These are phyloP conservation scores for Colletotrichum neosansevieriae DNA, from an alignment of 2,329 filamentous ascomycete genomes.

Conservation along the genomic window DNA sequence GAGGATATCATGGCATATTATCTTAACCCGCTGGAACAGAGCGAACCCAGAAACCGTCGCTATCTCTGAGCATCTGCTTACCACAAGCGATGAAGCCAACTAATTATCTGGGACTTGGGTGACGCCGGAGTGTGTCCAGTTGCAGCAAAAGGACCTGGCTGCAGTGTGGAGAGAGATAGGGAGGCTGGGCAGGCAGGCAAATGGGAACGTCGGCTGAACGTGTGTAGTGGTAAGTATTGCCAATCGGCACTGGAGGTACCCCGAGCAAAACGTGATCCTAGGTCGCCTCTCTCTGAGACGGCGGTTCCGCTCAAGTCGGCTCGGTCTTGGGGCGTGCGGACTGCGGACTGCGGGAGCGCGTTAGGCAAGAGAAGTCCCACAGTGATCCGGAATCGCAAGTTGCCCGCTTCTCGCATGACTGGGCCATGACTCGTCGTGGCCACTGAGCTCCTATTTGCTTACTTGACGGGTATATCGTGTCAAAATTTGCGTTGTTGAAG, in stretches of 20 bases:
- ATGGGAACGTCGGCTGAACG: slow-evolving; percentile 21
- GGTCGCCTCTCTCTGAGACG: slow-evolving; percentile 18
- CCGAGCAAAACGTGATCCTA: slow-evolving; percentile 9
- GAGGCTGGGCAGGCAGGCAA: slow-evolving; percentile 24
- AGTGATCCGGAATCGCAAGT: slow-evolving; percentile 19
- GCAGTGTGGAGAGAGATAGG: slow-evolving; percentile 27
- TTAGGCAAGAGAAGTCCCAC: slow-evolving; percentile 22
- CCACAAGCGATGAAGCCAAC: not conserved
- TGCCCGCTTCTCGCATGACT: slow-evolving; percentile 6
- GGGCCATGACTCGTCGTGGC: slow-evolving; percentile 33
- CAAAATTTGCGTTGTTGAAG: slow-evolving; percentile 20
- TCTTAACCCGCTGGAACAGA: not conserved
- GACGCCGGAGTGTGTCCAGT: slow-evolving; percentile 12
- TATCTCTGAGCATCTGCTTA: slow-evolving; percentile 4
- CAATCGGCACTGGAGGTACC: slow-evolving; percentile 2
- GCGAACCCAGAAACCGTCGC: not conserved
- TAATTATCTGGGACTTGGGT: not conserved
- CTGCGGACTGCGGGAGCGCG: slow-evolving; percentile 24
- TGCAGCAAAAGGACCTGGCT: slow-evolving; percentile 17
- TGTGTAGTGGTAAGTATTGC: slow-evolving; percentile 19
- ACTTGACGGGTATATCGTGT: slow-evolving; percentile 22
- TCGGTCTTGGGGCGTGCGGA: slow-evolving; percentile 33
- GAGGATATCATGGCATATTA: no score
- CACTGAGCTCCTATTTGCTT: slow-evolving; percentile 30
- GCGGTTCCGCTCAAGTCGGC: slow-evolving; percentile 27